phyloP scores from a whole-genome alignment of 768 basidiomycete species.

The Obba rivulosa region DNA sequence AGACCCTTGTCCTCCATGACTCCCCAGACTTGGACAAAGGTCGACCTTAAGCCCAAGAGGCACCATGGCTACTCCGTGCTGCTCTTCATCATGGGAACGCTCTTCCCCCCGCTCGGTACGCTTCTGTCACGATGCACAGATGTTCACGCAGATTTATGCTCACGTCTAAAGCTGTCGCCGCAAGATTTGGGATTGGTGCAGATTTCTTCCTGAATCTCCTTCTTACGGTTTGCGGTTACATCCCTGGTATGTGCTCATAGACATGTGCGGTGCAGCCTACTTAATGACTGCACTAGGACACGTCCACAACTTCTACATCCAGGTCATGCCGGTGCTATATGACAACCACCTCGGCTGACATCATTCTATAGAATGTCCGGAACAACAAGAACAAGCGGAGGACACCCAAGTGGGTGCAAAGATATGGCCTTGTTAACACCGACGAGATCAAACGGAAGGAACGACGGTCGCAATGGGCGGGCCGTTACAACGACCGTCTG shows the following conservation, averaged over 20 bases:
- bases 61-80: conserved; percentile 80
- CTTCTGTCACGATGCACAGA: conserved; percentile 3
- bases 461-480: conserved; percentile 82
- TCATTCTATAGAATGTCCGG: conserved; percentile 68
- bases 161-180: conserved; percentile 71
- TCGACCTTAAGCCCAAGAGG: conserved; percentile 59
- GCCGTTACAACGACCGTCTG: conserved; percentile 78
- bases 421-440: conserved; percentile 85
- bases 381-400: conserved; percentile 91
- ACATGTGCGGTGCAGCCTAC: conserved; percentile 2
- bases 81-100: conserved; percentile 82
- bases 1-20: not conserved
- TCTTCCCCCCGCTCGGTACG: conserved; percentile 88
- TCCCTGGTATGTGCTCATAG: conserved; percentile 53
- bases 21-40: conserved; percentile 35
- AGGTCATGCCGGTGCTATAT: conserved; percentile 35
- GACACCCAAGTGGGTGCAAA: conserved; percentile 94
- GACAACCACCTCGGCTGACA: not conserved
- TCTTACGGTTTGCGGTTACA: conserved; percentile 87
- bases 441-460: conserved; percentile 73
- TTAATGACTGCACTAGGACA: conserved; percentile 49
- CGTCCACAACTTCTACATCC: conserved; percentile 90
- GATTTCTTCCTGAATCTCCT: conserved; percentile 92
- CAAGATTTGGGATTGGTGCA: conserved; percentile 83
- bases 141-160: conserved; percentile 4